phyloP scores from a whole-genome alignment of 257 asterid genomes.

The Solanum chiquidenum region DNA sequence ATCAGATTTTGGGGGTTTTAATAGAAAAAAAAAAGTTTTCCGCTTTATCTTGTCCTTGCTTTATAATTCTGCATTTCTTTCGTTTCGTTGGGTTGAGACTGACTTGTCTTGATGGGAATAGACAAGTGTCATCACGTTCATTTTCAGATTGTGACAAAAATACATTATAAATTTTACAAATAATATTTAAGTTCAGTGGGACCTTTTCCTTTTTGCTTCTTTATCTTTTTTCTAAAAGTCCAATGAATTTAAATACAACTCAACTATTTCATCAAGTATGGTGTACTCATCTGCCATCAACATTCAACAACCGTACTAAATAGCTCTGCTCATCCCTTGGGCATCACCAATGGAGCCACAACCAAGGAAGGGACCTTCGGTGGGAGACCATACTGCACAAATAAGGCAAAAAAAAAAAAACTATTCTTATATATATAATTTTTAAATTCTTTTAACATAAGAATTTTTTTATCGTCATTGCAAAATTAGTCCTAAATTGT shows the following conservation, averaged over 20 bases:
- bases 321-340: neutral
- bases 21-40: too few species aligned
- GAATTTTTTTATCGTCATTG: neutral
- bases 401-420: neutral
- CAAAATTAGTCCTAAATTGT: neutral
- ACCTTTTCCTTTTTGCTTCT: neutral
- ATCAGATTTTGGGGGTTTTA: too few species aligned
- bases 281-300: neutral
- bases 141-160: too few species aligned
- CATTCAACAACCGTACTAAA: too few species aligned
- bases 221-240: neutral
- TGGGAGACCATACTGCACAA: neutral
- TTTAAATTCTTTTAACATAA: neutral
- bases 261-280: neutral
- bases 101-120: too few species aligned
- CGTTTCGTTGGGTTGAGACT: too few species aligned
- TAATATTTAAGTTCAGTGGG: neutral
- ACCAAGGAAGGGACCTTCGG: neutral
- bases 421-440: neutral
- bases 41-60: too few species aligned
- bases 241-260: neutral
- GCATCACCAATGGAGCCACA: neutral
- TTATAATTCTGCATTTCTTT: too few species aligned
- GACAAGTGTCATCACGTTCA: too few species aligned
- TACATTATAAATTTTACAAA: neutral